Evolutionary conservation across 2,329 filamentous ascomycete genomes (phyloP).

Genomic region (Madurella fahalii): DNA sequence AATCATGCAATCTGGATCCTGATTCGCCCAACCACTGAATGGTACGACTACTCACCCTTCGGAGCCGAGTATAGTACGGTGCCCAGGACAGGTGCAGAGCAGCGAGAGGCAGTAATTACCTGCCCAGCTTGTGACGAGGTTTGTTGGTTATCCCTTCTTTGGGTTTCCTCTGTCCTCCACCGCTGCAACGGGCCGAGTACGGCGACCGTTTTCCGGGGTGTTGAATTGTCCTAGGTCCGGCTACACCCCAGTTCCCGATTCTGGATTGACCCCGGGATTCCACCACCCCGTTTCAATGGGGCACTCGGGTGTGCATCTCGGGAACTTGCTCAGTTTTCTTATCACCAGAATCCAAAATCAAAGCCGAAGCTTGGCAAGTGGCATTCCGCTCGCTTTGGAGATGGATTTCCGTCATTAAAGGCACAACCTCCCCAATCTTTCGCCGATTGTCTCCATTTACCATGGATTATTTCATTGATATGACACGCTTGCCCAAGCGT

Average conservation of each 20-base stretch:
- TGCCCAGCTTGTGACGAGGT: too few species aligned
- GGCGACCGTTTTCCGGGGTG: slow-evolving; percentile 15
- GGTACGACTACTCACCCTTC: slow-evolving; percentile 12
- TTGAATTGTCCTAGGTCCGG: not conserved
- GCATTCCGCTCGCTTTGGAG: not conserved
- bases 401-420: not conserved
- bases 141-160: too few species aligned
- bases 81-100: not conserved
- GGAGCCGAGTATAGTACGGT: slow-evolving; percentile 1
- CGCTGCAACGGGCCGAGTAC: not conserved
- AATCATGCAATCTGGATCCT: slow-evolving; percentile 13
- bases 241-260: not conserved
- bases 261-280: not conserved
- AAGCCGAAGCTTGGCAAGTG: too few species aligned
- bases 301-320: not conserved
- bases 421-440: too few species aligned
- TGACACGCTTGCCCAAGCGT: not conserved
- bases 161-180: too few species aligned
- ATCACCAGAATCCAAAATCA: not conserved
- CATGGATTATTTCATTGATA: not conserved
- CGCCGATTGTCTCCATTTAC: not conserved
- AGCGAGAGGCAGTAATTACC: not conserved
- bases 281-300: not conserved
- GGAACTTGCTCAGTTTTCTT: not conserved
- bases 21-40: slow-evolving; percentile 18